phyloP scores from a whole-genome alignment of 2,329 filamentous ascomycete genomes.

The Graphium sp. region DNA sequence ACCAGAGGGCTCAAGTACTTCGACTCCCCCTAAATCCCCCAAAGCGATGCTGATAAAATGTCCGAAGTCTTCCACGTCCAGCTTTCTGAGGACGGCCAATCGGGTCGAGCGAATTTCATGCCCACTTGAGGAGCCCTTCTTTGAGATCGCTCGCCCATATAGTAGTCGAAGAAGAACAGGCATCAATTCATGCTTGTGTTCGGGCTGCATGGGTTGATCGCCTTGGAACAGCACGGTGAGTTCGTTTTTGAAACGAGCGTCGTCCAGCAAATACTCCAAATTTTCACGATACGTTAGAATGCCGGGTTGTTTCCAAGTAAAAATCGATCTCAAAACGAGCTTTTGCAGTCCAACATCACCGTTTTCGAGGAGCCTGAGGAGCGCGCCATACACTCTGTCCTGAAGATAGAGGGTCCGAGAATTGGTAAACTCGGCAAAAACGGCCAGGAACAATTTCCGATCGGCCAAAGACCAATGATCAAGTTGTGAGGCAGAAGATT shows the following conservation, averaged over 20 bases:
- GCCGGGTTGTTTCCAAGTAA: conserved; percentile 73
- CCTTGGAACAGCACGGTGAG: conserved; percentile 75
- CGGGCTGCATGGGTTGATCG: conserved; percentile 52
- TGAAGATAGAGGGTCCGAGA: conserved; percentile 69
- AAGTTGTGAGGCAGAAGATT: too few relatives aligned
- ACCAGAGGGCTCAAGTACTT: conserved; percentile 32
- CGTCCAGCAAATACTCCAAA: conserved; percentile 73
- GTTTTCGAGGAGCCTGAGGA: conserved; percentile 65
- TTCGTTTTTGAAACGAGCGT: conserved; percentile 83
- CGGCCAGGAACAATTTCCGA: conserved; percentile 62
- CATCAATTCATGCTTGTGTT: conserved; percentile 60
- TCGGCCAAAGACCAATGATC: conserved; percentile 57
- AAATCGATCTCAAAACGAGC: conserved; percentile 63
- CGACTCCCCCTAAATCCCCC: conserved; percentile 47
- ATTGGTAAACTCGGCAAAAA: conserved; percentile 78
- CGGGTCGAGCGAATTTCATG: conserved; percentile 70
- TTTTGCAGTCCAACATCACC: conserved; percentile 86
- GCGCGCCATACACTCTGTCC: conserved; percentile 55
- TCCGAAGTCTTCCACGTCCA: conserved; percentile 58
- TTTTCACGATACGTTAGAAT: conserved; percentile 72
- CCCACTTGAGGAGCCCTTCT: conserved; percentile 59
- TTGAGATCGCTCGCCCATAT: conserved; percentile 77
- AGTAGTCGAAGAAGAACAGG: conserved; percentile 74
- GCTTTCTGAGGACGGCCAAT: conserved; percentile 63
- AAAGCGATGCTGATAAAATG: conserved; percentile 71